These are phyloP conservation scores for Phytophthora meadii DNA, from an alignment of 352 stramenopile species.

Conservation along the genomic window DNA sequence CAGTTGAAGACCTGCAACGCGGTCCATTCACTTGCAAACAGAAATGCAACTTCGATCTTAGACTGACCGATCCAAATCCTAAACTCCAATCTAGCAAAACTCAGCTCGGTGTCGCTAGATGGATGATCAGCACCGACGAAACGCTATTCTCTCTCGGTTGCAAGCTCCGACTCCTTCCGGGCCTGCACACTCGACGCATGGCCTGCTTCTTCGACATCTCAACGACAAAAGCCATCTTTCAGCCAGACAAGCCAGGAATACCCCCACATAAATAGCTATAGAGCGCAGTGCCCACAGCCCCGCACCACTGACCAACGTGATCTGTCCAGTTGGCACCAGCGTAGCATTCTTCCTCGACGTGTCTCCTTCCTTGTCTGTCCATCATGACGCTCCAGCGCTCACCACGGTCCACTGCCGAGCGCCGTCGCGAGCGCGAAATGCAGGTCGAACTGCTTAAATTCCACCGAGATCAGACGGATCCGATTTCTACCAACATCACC, in stretches of 20 bases:
- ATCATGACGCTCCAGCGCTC: slow-evolving; percentile 25
- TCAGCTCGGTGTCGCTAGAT: not conserved
- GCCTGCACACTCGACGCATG: not conserved
- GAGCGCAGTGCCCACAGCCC: not conserved
- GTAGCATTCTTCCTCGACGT: slow-evolving; percentile 12
- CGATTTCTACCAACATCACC: slow-evolving; percentile 57
- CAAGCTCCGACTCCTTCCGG: slow-evolving; percentile 23
- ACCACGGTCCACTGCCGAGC: slow-evolving; percentile 22
- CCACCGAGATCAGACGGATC: slow-evolving; percentile 52
- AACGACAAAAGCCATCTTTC: slow-evolving; percentile 14
- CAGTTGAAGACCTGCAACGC: slow-evolving; percentile 18
- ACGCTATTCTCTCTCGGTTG: slow-evolving; percentile 30
- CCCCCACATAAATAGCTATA: slow-evolving; percentile 26
- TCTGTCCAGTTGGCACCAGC: slow-evolving; percentile 21
- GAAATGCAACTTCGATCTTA: too few relatives aligned
- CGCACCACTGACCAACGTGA: slow-evolving; percentile 2
- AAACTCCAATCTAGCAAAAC: not conserved
- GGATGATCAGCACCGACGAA: slow-evolving; percentile 10
- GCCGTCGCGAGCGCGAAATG: slow-evolving; percentile 71
- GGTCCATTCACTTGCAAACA: too few relatives aligned
- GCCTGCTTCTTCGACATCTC: slow-evolving; percentile 20
- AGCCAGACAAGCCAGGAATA: slow-evolving; percentile 30
- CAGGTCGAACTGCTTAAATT: slow-evolving; percentile 75
- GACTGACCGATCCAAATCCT: not conserved
- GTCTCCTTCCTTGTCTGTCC: slow-evolving; percentile 1